These are phyloP conservation scores for Daldinia eschscholtzii DNA, from an alignment of 2,329 filamentous ascomycete genomes.

Conservation along the genomic window DNA sequence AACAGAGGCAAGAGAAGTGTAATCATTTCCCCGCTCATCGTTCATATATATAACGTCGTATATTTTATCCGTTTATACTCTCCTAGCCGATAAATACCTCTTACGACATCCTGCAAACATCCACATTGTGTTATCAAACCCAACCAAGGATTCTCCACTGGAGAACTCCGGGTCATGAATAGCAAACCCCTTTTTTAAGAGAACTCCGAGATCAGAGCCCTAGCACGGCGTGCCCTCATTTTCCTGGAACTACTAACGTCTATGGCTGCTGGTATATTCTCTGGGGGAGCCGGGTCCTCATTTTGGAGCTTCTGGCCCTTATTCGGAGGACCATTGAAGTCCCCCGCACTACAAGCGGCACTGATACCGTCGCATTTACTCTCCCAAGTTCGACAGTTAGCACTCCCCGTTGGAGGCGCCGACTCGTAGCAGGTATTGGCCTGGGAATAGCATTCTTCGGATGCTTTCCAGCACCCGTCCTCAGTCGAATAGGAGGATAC, in stretches of 20 bases:
- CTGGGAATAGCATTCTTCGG: constrained; percentile 70
- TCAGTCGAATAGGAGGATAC: constrained; percentile 68
- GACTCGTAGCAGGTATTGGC: constrained; percentile 68
- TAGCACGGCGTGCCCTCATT: constrained; percentile 19
- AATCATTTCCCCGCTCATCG: not conserved
- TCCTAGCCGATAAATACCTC: not conserved
- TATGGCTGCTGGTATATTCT: constrained; percentile 44
- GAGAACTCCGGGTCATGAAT: not conserved
- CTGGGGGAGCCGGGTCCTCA: constrained; percentile 44
- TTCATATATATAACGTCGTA: not conserved
- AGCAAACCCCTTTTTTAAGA: constrained; percentile 2
- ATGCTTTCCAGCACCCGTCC: constrained; percentile 70
- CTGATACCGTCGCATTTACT: constrained; percentile 68
- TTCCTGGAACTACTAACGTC: constrained; percentile 26
- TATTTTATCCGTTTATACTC: not conserved
- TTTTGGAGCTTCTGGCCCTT: constrained; percentile 55
- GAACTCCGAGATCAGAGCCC: not conserved
- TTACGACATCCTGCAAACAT: not conserved
- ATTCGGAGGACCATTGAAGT: constrained; percentile 63
- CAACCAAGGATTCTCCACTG: not conserved
- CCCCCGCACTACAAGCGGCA: constrained; percentile 57
- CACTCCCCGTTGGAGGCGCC: constrained; percentile 69
- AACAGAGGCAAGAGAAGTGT: not conserved
- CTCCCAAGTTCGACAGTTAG: constrained; percentile 72
- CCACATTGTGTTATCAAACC: constrained; percentile 1